phyloP scores from a whole-genome alignment of 345 rosid genomes.

The Viola odorata region DNA sequence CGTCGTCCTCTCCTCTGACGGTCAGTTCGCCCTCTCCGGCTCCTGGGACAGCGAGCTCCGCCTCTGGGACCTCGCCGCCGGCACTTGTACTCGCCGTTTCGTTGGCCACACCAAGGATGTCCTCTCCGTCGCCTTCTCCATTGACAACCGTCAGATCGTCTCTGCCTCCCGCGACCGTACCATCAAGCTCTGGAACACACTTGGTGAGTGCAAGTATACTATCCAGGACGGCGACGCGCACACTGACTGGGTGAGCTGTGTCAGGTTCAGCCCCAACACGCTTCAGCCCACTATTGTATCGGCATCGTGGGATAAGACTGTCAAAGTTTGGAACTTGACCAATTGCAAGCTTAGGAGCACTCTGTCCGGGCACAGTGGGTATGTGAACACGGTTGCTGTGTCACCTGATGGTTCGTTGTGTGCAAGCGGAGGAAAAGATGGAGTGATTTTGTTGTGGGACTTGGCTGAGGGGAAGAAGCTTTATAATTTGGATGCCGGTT shows the following conservation, averaged over 20 bases:
- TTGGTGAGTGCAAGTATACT: conserved; percentile 97
- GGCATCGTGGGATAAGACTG: conserved; percentile 82
- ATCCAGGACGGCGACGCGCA: conserved; percentile 86
- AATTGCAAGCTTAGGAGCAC: conserved; percentile 84
- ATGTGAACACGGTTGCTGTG: conserved; percentile 86
- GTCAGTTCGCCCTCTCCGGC: conserved; percentile 95
- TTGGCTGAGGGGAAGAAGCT: conserved; percentile 95
- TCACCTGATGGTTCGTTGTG: conserved; percentile 95
- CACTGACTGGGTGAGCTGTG: conserved; percentile 91
- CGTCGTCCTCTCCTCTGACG: conserved; percentile 91
- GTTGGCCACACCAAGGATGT: conserved; percentile 97
- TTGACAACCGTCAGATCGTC: conserved; percentile 95
- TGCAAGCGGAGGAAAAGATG: conserved; percentile 97
- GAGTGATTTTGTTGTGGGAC: conserved; percentile 84
- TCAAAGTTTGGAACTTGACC: conserved; percentile 90
- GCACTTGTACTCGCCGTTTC: conserved; percentile 72
- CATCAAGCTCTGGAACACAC: conserved; percentile 91
- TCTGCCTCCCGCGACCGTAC: conserved; percentile 96
- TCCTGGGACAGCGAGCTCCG: conserved; percentile 99
- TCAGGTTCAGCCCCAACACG: conserved; percentile 79
- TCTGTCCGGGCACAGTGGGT: conserved; percentile 69
- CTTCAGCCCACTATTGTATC: conserved; percentile 86
- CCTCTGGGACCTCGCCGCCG: conserved; percentile 87
- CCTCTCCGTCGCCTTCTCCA: conserved; percentile 88
- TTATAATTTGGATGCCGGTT: conserved; percentile 74